Base-by-base conservation (phyloP, 1,284 basidiomycete species). In the Earliella scabrosa region DNA sequence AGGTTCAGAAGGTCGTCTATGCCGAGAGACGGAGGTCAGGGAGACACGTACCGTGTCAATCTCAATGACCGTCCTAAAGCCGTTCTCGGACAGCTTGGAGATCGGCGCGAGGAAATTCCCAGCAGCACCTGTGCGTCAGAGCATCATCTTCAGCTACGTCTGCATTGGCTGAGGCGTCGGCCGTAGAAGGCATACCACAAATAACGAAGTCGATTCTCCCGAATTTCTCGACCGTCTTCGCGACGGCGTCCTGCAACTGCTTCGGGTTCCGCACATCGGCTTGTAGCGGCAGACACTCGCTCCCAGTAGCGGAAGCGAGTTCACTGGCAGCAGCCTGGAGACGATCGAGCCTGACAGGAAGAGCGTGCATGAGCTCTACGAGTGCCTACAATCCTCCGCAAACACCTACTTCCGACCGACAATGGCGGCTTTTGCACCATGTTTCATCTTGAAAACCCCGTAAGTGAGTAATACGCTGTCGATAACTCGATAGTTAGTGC, bases 161-260 rank as follows among this genome's bases (percentile, higher is more conserved):
- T 40, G 38, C 35, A 4, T 10, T 9, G 8, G 31, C 23, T n/a
- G 21, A 48, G 36, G 34, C n/a, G 23, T 20, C 36, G n/a, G 23
- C 35, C 21, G 24, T 10, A 11, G 14, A 20, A 34, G 36, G 68
- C 79, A 43, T 70, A 87, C 95, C 95, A 68, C 93, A 95, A 54
- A 98, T 93, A 52, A 98, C 96, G 73, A 93, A 97, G 77, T 99
- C 96, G 63, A 99, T 95, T 59, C 82, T 79, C 1, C 96, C 96
- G 70, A 92, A 97, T 62, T 79, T 79, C 57, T 87, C 83, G 23
- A 95, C 81, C 0, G 92, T 85, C 70, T 85, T 81, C 36, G 84
- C 75, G 18, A 94, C 95, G 3, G 96, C 96, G 8, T 81, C 82
- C 61, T 85, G 80, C 45, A 99, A 72, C 35, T 87, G 80, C 34